Conservation (phyloP, 192 early-diverging fungal species). For the Coemansia sp. region DNA sequence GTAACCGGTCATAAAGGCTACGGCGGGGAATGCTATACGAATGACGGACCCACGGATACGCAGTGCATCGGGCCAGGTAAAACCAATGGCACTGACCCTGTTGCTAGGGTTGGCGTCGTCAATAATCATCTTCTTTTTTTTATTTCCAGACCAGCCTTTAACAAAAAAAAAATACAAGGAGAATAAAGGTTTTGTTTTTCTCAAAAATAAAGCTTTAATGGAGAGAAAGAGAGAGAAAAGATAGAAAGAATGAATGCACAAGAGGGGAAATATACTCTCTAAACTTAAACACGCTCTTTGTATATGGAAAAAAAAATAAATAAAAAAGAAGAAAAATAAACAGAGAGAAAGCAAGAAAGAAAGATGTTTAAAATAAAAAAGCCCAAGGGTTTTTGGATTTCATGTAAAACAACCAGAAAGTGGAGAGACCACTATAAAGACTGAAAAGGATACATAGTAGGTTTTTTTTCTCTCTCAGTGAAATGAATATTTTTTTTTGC, state of each 20-base stretch:
- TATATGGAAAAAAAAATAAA: no score
- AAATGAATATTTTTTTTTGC: no score
- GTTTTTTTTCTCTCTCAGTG: no score
- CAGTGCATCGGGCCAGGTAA: constrained; percentile 41
- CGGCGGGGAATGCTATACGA: constrained; percentile 30
- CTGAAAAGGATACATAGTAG: no score
- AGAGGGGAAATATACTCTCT: no score
- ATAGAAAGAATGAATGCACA: no score
- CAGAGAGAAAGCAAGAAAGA: no score
- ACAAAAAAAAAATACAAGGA: not conserved
- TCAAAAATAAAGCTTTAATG: not conserved
- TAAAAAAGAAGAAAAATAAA: not conserved
- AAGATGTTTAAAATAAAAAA: no score
- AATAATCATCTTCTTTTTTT: constrained; percentile 32
- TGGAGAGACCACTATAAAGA: no score
- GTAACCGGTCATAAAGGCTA: constrained; percentile 42
- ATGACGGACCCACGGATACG: constrained; percentile 51
- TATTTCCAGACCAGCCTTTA: not conserved
- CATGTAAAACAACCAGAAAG: no score
- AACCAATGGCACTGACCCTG: constrained; percentile 22
- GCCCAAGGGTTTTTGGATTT: no score
- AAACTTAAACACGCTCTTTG: no score
- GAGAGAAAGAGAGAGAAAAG: not conserved
- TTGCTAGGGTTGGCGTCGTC: constrained; percentile 26
- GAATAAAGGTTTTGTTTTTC: not conserved